A percentile compares a stretch with the other conserved stretches of the same genome.
Conservation (phyloP, 371 early-diverging fungal species). For the Nematocida homosporus region DNA sequence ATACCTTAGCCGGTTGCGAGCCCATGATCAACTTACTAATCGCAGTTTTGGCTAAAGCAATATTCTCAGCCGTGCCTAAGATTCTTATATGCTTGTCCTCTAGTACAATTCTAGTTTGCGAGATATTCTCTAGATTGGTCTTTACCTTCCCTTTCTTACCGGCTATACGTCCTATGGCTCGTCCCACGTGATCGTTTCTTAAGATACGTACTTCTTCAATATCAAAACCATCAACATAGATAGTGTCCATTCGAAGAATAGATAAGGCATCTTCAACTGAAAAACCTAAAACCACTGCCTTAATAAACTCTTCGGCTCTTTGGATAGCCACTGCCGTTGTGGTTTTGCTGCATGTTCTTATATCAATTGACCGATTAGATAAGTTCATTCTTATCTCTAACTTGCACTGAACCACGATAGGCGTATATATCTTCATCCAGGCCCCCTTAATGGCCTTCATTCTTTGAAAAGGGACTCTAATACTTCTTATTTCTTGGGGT, state of each 20-base stretch:
- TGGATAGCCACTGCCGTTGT: constrained; percentile 74
- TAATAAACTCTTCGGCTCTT: constrained; percentile 73
- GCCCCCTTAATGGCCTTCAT: constrained; percentile 81
- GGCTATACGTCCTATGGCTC: constrained; percentile 96
- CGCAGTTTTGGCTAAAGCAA: constrained; percentile 89
- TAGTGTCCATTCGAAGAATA: constrained; percentile 77
- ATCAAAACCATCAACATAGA: constrained; percentile 81
- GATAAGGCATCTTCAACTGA: constrained; percentile 80
- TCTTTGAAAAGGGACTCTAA: constrained; percentile 78
- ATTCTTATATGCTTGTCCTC: constrained; percentile 93
- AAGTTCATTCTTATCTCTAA: constrained; percentile 91
- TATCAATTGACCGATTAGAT: constrained; percentile 78
- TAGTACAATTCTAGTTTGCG: constrained; percentile 87
- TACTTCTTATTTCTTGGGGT: constrained; percentile 37
- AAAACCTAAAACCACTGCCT: constrained; percentile 88
- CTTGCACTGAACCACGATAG: constrained; percentile 91
- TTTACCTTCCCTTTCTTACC: constrained; percentile 95
- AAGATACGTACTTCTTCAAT: constrained; percentile 94
- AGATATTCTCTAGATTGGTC: constrained; percentile 88
- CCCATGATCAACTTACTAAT: constrained; percentile 88
- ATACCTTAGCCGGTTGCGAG: constrained; percentile 91
- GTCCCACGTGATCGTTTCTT: constrained; percentile 84
- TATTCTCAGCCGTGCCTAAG: constrained; percentile 88
- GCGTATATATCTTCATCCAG: constrained; percentile 95
- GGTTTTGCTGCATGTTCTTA: constrained; percentile 70